phyloP scores from a whole-genome alignment of 306 rosid species.

The Sindora glabra region DNA sequence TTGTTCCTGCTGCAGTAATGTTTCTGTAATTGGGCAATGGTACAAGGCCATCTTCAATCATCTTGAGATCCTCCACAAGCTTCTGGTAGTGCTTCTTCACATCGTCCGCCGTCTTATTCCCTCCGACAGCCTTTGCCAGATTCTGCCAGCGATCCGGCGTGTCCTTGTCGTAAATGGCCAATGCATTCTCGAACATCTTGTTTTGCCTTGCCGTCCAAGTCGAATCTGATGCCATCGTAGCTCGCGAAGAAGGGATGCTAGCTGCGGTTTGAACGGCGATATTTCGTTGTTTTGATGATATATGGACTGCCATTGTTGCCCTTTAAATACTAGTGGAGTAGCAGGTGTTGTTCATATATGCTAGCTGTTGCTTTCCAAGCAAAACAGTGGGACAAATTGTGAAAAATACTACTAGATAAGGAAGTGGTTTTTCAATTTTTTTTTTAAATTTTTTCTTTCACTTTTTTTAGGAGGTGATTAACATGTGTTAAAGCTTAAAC shows the following conservation, averaged over 20 bases:
- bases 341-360: too few relatives aligned
- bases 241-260: too few relatives aligned
- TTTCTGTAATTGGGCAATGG: slow-evolving; percentile 61
- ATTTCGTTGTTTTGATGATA: too few relatives aligned
- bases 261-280: too few relatives aligned
- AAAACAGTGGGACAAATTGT: slow-evolving; percentile 31
- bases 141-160: slow-evolving; percentile 65
- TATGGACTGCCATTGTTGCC: slow-evolving; percentile 13
- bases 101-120: slow-evolving; percentile 68
- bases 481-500: slow-evolving; percentile 6
- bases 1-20: background rate
- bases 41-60: slow-evolving; percentile 56
- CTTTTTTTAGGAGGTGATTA: too few relatives aligned
- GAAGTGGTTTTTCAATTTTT: slow-evolving; percentile 16
- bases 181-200: slow-evolving; percentile 74
- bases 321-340: slow-evolving; percentile 32
- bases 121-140: slow-evolving; percentile 65
- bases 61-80: slow-evolving; percentile 57
- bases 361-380: slow-evolving; percentile 22
- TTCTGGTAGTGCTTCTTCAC: slow-evolving; percentile 57
- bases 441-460: too few relatives aligned
- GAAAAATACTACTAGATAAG: background rate
- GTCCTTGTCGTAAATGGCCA: too few relatives aligned
- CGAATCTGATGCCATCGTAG: slow-evolving; percentile 37
- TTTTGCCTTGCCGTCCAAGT: slow-evolving; percentile 62